Evolutionary conservation across 441 rosid genomes (phyloP), one percentile per base, ranked within the genome.

Genomic region (Geranium incanum): DNA sequence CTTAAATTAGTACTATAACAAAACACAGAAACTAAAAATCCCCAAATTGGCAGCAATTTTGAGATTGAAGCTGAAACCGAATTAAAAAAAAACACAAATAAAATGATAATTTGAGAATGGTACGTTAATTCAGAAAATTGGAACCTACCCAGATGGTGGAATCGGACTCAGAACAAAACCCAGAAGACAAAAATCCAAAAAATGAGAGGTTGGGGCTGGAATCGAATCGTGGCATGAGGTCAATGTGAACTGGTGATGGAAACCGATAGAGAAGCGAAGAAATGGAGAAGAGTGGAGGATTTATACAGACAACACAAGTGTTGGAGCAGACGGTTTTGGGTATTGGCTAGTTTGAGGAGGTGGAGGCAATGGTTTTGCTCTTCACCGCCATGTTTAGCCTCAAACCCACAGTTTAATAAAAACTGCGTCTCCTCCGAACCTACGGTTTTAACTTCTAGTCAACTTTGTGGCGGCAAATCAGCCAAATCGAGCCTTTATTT

Each of bases 351-450:
- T 48, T 68, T 39, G 74, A 41, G 80, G 72, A 64, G 76, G 72
- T 5, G 75, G 81, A 74, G 88, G 88, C 89, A 86, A 82, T 82
- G 87, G 92, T 87, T 87, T 87, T 80, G 74, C 33, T n/a, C 62
- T 62, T 55, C 8, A 11, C 16, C 1, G 52, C 13, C 52, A 7
- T 57, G 57, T 38, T 68, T 73, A 28, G 18, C 0, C 62, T 23
- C 0, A n/a, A 69, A 72, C 76, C 84, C 84, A 81, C 74, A 67
- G 81, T 72, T 63, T 74, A 62, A 70, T 11, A 2, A 11, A 18
- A 78, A 65, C 69, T 18, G 12, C 5, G 64, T 19, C 28, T 52
- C 16, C 7, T 3, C 43, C 7, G 0, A 38, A 3, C 0, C 43
- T 38, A 38, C 43, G 43, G 43, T 38, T 38, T 38, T 4, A 38